A percentile compares a stretch with the other conserved stretches of the same genome.
Evolutionary conservation across 768 basidiomycete genomes (phyloP).

Genomic region (Boletus fagicola): DNA sequence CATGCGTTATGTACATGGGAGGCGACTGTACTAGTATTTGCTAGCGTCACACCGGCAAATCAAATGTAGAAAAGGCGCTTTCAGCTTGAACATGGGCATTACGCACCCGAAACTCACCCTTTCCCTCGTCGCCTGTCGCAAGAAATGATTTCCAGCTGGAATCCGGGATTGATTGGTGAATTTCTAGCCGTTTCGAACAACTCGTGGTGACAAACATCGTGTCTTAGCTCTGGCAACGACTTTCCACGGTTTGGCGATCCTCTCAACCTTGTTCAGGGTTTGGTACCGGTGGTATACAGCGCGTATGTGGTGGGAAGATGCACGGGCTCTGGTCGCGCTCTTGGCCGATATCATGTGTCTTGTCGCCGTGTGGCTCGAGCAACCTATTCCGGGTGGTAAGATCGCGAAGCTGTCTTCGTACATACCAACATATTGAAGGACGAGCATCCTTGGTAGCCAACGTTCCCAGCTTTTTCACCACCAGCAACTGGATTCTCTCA

Average conservation of each 20-base stretch:
- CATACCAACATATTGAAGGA: background rate
- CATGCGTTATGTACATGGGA: too few species aligned
- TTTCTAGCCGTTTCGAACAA: background rate
- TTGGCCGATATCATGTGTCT: conserved; percentile 1
- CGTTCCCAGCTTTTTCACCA: background rate
- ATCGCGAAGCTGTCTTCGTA: background rate
- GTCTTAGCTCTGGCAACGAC: background rate
- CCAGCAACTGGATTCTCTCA: background rate
- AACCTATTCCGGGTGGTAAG: conserved; percentile 1
- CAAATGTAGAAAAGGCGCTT: background rate
- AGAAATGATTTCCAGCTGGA: background rate
- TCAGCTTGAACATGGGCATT: background rate
- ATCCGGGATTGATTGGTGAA: background rate
- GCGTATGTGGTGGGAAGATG: background rate
- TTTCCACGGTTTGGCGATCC: conserved; percentile 2
- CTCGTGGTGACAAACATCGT: background rate
- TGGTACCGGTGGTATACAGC: background rate
- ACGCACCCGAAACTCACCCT: background rate
- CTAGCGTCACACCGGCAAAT: background rate
- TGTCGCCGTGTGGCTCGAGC: background rate
- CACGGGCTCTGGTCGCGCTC: background rate
- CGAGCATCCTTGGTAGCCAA: background rate
- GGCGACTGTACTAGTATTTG: too few species aligned
- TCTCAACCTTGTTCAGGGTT: conserved; percentile 2
- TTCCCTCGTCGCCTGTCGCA: background rate